Evolutionary conservation across 2,329 filamentous ascomycete species (phyloP).

Genomic region (Fusarium beomiforme): DNA sequence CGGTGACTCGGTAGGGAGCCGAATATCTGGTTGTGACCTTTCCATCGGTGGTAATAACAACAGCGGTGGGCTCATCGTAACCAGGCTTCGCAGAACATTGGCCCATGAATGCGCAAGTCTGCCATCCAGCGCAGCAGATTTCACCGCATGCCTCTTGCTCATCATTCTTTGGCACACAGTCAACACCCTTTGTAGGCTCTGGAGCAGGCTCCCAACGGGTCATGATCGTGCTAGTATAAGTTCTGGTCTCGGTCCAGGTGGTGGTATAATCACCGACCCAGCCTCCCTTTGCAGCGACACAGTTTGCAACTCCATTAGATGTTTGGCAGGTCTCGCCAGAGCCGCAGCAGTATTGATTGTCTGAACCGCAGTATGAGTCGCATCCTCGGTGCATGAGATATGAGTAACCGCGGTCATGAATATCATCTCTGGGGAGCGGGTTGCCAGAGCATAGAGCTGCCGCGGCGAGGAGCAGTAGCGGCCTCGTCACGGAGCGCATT

Average conservation of each 20-base stretch:
- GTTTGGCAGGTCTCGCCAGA: slow-evolving; percentile 63
- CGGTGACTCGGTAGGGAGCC: slow-evolving; percentile 62
- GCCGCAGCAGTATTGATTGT: slow-evolving; percentile 66
- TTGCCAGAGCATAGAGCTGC: slow-evolving; percentile 51
- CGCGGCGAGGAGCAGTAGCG: slow-evolving; percentile 53
- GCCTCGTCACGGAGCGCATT: slow-evolving; percentile 42
- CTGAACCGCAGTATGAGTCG: slow-evolving; percentile 62
- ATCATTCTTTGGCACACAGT: slow-evolving; percentile 61
- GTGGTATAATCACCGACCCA: slow-evolving; percentile 57
- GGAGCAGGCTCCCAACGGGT: slow-evolving; percentile 59
- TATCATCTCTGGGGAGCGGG: slow-evolving; percentile 61
- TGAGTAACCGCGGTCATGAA: slow-evolving; percentile 60
- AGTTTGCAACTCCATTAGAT: slow-evolving; percentile 59
- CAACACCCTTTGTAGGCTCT: slow-evolving; percentile 53
- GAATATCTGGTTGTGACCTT: slow-evolving; percentile 65
- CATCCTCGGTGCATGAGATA: slow-evolving; percentile 62
- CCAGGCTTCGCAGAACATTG: slow-evolving; percentile 67
- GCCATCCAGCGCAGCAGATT: slow-evolving; percentile 76
- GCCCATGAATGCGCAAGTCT: slow-evolving; percentile 70
- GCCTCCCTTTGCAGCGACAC: slow-evolving; percentile 51
- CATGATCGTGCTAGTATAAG: slow-evolving; percentile 68
- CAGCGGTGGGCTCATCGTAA: slow-evolving; percentile 54
- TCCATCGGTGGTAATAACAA: slow-evolving; percentile 57
- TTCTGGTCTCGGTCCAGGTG: slow-evolving; percentile 70
- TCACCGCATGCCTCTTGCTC: slow-evolving; percentile 71